Conservation (phyloP, 2,329 filamentous ascomycete genomes). For the Scedosporium boydii region DNA sequence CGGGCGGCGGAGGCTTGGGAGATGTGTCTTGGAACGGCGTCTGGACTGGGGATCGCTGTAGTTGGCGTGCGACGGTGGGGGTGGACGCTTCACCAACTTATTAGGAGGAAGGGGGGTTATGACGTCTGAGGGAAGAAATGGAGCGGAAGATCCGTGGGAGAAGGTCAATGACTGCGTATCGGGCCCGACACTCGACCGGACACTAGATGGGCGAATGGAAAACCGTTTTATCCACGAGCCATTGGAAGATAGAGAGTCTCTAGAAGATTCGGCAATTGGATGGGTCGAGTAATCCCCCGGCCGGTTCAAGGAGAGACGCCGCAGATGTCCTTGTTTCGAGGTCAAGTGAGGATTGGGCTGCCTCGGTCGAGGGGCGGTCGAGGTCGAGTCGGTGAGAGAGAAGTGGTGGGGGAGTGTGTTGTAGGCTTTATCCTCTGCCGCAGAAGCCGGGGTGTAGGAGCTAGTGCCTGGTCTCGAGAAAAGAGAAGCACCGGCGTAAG, state of each 20-base stretch:
- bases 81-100: constrained; percentile 67
- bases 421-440: constrained; percentile 20
- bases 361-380: constrained; percentile 11
- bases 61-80: constrained; percentile 39
- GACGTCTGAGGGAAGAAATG: constrained; percentile 38
- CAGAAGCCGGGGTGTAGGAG: constrained; percentile 23
- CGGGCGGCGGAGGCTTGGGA: constrained; percentile 59
- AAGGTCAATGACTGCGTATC: constrained; percentile 56
- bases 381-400: constrained; percentile 13
- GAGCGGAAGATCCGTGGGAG: constrained; percentile 57
- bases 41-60: constrained; percentile 31
- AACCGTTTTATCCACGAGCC: constrained; percentile 66
- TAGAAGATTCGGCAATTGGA: constrained; percentile 31
- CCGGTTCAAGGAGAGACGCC: constrained; percentile 33
- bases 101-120: constrained; percentile 49
- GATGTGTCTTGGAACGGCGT: constrained; percentile 47
- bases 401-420: constrained; percentile 13
- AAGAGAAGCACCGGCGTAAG: constrained; percentile 15
- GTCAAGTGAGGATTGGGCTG: neutral
- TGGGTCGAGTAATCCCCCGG: constrained; percentile 25
- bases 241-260: constrained; percentile 51
- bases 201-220: constrained; percentile 58
- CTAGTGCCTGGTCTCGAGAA: constrained; percentile 34
- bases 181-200: constrained; percentile 55
- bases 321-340: constrained; percentile 10